These are phyloP conservation scores for Lentinula edodes DNA, from an alignment of 768 basidiomycete genomes.

Conservation along the genomic window DNA sequence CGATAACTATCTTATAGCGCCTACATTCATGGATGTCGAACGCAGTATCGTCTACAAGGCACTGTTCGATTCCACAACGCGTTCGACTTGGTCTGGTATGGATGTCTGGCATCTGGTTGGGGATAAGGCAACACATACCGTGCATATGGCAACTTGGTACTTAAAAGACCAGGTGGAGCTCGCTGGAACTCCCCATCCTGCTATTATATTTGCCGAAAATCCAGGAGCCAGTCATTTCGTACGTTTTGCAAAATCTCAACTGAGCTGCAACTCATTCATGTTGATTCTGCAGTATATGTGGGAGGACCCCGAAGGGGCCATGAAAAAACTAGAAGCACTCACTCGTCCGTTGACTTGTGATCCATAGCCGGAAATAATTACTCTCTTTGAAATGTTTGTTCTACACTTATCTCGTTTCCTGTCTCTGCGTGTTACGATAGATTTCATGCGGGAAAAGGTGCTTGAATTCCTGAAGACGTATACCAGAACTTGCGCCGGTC, in stretches of 20 bases:
- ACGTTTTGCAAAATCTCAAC: constrained; percentile 1
- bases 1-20: constrained; percentile 9
- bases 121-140: constrained; percentile 8
- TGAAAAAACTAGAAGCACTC: constrained; percentile 4
- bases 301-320: constrained; percentile 13
- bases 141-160: constrained; percentile 13
- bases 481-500: no score
- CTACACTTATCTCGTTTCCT: no score
- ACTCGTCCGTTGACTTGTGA: neutral
- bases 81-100: constrained; percentile 9
- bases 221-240: constrained; percentile 20
- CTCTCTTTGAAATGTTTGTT: no score
- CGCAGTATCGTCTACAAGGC: constrained; percentile 6
- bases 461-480: no score
- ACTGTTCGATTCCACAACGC: constrained; percentile 10
- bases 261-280: neutral
- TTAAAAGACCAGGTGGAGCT: constrained; percentile 13
- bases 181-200: constrained; percentile 2
- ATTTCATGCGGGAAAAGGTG: no score
- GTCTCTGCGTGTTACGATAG: no score
- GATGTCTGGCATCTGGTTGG: constrained; percentile 12
- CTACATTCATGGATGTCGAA: constrained; percentile 1
- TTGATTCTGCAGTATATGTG: constrained; percentile 10
- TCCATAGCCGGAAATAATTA: no score
- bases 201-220: constrained; percentile 11